These are phyloP conservation scores for Boletus subcaerulescens DNA, from an alignment of 768 basidiomycete species.

Conservation along the genomic window DNA sequence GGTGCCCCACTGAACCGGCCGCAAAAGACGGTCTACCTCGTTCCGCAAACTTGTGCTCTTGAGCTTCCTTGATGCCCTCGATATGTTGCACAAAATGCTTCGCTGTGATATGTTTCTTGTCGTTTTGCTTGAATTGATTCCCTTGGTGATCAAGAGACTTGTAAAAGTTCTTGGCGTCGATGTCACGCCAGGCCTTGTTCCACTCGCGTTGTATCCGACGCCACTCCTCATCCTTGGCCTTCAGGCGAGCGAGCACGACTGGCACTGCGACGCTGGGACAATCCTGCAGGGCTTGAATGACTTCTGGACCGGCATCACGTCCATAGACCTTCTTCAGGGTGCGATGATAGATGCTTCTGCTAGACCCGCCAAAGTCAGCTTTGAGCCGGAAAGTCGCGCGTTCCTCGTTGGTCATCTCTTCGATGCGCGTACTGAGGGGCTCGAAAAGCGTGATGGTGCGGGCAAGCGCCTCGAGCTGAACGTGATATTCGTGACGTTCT, in stretches of 20 bases:
- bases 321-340: constrained; percentile 95
- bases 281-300: constrained; percentile 86
- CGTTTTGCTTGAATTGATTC: constrained; percentile 89
- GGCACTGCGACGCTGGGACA: constrained; percentile 88
- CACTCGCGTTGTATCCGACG: constrained; percentile 90
- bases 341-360: constrained; percentile 86
- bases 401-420: constrained; percentile 88
- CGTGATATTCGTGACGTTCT: constrained; percentile 97
- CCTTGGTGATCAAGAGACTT: constrained; percentile 97
- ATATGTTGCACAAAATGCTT: constrained; percentile 82
- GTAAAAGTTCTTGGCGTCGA: constrained; percentile 97
- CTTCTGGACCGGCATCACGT: constrained; percentile 67
- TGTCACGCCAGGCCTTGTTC: constrained; percentile 95
- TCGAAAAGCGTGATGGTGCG: constrained; percentile 92
- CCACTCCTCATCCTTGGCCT: constrained; percentile 97
- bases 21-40: constrained; percentile 37
- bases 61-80: constrained; percentile 62
- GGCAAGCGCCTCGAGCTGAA: constrained; percentile 85
- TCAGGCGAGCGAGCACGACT: constrained; percentile 83
- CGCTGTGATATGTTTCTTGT: constrained; percentile 88
- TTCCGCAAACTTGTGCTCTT: constrained; percentile 39
- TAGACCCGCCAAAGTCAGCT: constrained; percentile 84
- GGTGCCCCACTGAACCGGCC: constrained; percentile 54
- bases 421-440: constrained; percentile 79
- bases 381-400: constrained; percentile 76